Base-by-base conservation (phyloP, 1,139 yeast genomes). In the Candida gigantensis region DNA sequence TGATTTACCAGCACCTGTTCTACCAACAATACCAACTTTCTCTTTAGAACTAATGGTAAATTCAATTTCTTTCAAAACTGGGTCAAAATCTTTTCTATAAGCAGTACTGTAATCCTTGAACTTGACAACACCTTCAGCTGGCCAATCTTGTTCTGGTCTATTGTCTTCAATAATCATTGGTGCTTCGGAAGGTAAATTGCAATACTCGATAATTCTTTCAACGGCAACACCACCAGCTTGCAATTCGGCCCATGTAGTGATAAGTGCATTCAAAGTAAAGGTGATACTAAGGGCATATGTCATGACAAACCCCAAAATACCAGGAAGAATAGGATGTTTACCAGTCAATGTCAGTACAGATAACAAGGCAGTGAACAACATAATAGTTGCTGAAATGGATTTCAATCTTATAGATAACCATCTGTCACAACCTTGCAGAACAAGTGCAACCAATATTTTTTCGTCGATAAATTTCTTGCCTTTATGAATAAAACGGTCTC, bases 401-500 rank as follows among this genome's bases (percentile, higher is more conserved):
- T 60, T 64, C 36, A 65, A 55, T 37, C 69, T 55, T 51, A 62
- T 51, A 1, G 66, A 57, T 28, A 64, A 52, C 70, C 71, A 65
- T 40, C 69, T 59, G 36, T 60, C 62, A 37, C 59, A 48, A 11
- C 52, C 49, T 12, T 53, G 51, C 34, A 51, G 55, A 11, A 24
- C 55, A 49, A 46, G 37, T 45, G 81, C 63, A 35, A 73, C 65
- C 53, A 79, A 62, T 51, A 74, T 79, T 23, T 74, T 62, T 13
- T 84, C 77, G 44, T 79, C 75, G 46, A 82, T 60, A 55, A 77
- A 46, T 81, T 81, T 33, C 42, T 72, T 74, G 48, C 79, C 80
- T 40, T 78, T 65, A 39, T 61, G 69, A 28, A 64, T 64, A 53
- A 82, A 83, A 44, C 87, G 69, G 5, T 61, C 68, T 15, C 60